Conservation (phyloP, 371 early-diverging fungal genomes). For the Mortierella sp. region DNA sequence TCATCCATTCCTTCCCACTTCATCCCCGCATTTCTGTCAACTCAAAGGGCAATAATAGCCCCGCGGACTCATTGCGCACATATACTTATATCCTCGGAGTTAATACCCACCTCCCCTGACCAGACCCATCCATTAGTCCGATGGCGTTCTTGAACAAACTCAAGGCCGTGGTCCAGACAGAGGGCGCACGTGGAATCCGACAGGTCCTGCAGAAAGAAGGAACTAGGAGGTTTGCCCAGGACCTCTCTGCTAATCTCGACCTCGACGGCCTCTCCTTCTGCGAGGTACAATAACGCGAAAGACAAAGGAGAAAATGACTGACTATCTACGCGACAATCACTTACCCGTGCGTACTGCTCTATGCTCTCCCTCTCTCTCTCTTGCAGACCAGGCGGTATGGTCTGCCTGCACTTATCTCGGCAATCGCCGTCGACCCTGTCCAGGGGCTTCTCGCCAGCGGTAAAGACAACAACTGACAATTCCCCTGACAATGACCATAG, state of each 20-base stretch:
- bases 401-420: slow-evolving; percentile 57
- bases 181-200: slow-evolving; percentile 49
- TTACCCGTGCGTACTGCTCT: not conserved
- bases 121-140: not conserved
- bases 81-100: no score
- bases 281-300: slow-evolving; percentile 16
- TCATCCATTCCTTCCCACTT: no score
- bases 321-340: slow-evolving; percentile 7
- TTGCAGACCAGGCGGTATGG: slow-evolving; percentile 60
- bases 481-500: not conserved
- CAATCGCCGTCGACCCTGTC: slow-evolving; percentile 66
- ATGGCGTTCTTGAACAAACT: slow-evolving; percentile 54
- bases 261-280: slow-evolving; percentile 33
- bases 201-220: slow-evolving; percentile 51
- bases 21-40: no score
- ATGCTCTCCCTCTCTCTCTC: not conserved
- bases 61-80: no score
- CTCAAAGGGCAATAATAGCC: no score
- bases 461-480: slow-evolving; percentile 31
- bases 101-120: slow-evolving; percentile 2
- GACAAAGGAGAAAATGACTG: slow-evolving; percentile 3
- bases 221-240: slow-evolving; percentile 48
- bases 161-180: slow-evolving; percentile 45
- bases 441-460: slow-evolving; percentile 66
- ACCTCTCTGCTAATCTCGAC: slow-evolving; percentile 35